phyloP scores from a whole-genome alignment of 495 filamentous ascomycete genomes.

The Penicillium nucicola region DNA sequence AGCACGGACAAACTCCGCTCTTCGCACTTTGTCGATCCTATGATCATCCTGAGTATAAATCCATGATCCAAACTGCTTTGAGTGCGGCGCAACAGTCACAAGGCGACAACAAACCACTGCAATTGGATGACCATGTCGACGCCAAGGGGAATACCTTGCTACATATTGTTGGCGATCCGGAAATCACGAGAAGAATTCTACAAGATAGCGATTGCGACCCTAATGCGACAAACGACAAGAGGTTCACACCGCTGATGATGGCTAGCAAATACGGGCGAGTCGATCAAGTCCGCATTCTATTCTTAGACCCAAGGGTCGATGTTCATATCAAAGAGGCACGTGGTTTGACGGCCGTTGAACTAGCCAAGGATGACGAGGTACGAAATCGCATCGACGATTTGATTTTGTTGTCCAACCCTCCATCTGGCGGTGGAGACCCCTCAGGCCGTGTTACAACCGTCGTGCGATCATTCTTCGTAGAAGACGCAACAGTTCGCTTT shows the following conservation, averaged over 20 bases:
- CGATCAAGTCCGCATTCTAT: slow-evolving; percentile 86
- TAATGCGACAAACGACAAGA: slow-evolving; percentile 94
- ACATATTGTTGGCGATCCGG: slow-evolving; percentile 86
- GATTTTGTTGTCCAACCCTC: slow-evolving; percentile 70
- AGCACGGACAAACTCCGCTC: slow-evolving; percentile 92
- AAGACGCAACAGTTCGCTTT: slow-evolving; percentile 90
- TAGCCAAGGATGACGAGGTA: slow-evolving; percentile 98
- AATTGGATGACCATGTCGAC: slow-evolving; percentile 92
- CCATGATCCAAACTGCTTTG: slow-evolving; percentile 80
- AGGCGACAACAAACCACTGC: slow-evolving; percentile 72
- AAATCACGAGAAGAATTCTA: slow-evolving; percentile 71
- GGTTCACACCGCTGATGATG: slow-evolving; percentile 94
- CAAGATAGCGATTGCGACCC: slow-evolving; percentile 85
- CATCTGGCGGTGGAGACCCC: slow-evolving; percentile 40
- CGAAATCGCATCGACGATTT: slow-evolving; percentile 95
- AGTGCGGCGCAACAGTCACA: slow-evolving; percentile 71
- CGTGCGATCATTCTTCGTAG: slow-evolving; percentile 95
- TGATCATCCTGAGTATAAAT: slow-evolving; percentile 81
- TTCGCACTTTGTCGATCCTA: slow-evolving; percentile 95
- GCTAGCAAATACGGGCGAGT: slow-evolving; percentile 98
- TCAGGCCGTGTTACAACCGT: slow-evolving; percentile 88
- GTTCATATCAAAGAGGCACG: slow-evolving; percentile 77
- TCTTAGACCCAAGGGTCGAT: slow-evolving; percentile 84
- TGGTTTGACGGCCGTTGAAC: slow-evolving; percentile 90
- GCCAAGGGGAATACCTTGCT: slow-evolving; percentile 88